Percentiles rank a stretch among this genome's conserved stretches.
phyloP scores from a whole-genome alignment of 2,329 filamentous ascomycete species.

The Grosmannia huntii region DNA sequence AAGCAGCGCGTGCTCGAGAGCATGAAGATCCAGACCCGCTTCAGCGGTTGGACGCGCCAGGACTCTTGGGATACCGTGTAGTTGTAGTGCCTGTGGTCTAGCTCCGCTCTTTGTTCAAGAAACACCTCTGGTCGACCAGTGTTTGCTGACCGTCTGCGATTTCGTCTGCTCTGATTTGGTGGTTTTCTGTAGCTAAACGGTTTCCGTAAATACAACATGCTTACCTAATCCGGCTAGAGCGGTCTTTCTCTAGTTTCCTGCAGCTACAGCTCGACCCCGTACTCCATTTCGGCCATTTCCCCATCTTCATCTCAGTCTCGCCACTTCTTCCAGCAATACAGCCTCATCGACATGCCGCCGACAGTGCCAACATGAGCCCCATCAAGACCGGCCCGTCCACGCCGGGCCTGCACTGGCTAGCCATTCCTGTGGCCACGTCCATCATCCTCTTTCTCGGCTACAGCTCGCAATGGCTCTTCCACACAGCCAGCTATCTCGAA shows the following conservation, averaged over 20 bases:
- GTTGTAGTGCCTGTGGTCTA: too few species aligned
- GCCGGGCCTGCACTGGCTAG: conserved; percentile 39
- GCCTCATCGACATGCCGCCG: not conserved
- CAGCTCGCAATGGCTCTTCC: conserved; percentile 59
- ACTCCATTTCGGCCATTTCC: not conserved
- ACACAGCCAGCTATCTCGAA: conserved; percentile 41
- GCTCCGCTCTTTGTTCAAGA: too few species aligned
- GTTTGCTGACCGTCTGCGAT: too few species aligned
- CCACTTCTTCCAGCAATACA: not conserved
- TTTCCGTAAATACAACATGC: too few species aligned
- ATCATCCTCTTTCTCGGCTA: conserved; percentile 60
- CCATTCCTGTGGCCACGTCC: conserved; percentile 53
- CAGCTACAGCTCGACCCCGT: not conserved
- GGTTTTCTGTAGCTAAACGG: too few species aligned
- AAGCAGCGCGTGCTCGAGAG: conserved; percentile 59
- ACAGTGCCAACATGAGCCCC: conserved; percentile 9
- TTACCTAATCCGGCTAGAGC: not conserved
- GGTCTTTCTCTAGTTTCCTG: not conserved
- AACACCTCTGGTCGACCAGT: too few species aligned
- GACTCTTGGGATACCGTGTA: conserved; percentile 6
- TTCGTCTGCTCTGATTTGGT: too few species aligned
- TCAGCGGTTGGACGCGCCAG: conserved; percentile 32
- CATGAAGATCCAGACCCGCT: conserved; percentile 57
- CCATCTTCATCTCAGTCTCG: not conserved
- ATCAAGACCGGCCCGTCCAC: conserved; percentile 22